phyloP scores from a whole-genome alignment of 108 stramenopile species.

The Bacterosira constricta region DNA sequence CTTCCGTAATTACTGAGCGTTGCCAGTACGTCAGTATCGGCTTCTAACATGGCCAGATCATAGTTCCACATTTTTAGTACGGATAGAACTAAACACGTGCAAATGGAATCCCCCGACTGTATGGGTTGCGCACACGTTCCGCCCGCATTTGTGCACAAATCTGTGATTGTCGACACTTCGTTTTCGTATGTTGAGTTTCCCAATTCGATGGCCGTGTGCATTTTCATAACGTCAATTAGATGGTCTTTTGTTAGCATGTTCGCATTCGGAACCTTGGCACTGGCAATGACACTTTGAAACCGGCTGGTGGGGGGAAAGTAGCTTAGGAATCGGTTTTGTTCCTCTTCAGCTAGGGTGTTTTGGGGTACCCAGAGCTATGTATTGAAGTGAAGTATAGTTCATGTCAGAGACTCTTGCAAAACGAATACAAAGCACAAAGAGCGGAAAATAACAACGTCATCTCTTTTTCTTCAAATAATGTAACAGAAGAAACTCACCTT shows the following conservation, averaged over 20 bases:
- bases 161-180: slow-evolving; percentile 24
- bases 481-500: too few species aligned
- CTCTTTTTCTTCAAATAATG: too few species aligned
- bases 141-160: slow-evolving; percentile 58
- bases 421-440: too few species aligned
- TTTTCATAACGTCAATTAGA: slow-evolving; percentile 48
- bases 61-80: slow-evolving; percentile 74
- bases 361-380: slow-evolving; percentile 87
- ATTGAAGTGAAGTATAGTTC: too few species aligned
- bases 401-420: too few species aligned
- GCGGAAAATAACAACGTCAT: too few species aligned
- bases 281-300: slow-evolving; percentile 54
- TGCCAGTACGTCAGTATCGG: slow-evolving; percentile 53
- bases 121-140: slow-evolving; percentile 53
- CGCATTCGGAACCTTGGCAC: not conserved
- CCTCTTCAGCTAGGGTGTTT: slow-evolving; percentile 55
- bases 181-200: slow-evolving; percentile 28
- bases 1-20: slow-evolving; percentile 58
- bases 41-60: slow-evolving; percentile 52
- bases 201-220: slow-evolving; percentile 52
- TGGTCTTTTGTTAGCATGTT: slow-evolving; percentile 64
- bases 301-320: slow-evolving; percentile 51
- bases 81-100: slow-evolving; percentile 53
- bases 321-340: slow-evolving; percentile 36
- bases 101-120: slow-evolving; percentile 33